Base-by-base conservation (phyloP, 1,284 basidiomycete species). In the Apiotrichum domesticum region DNA sequence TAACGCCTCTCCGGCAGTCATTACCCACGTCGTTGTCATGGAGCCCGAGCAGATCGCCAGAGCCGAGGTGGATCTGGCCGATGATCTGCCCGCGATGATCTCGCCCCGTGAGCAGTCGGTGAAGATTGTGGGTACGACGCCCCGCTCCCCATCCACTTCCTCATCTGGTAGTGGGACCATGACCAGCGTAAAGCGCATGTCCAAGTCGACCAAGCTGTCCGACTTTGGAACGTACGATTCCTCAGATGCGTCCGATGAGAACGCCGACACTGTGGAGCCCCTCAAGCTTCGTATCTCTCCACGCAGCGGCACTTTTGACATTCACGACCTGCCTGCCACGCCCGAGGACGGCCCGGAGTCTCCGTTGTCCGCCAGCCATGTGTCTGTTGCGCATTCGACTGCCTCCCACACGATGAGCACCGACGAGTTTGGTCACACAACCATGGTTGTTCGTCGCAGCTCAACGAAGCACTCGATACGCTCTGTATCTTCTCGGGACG, bases 141-240 rank as follows among this genome's bases (percentile, higher is more conserved):
- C 41, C 6, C 50, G 50, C 14, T 51, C 50, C 4, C 6, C 29
- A 1, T 51, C 50, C 9, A 41, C 33, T 1, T 33, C 40, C 2
- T 3, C 29, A 6, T 42, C 50, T n/a, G 2, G 7, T 6, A 9
- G 4, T 33, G 11, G 40, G 11, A n/a, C 11, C 33, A 10, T 51
- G 33, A 13, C 13, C 40, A 51, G 50, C 34, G 4, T 51, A 6
- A 33, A 21, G 11, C n/a, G 37, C 21, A n/a, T 47, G 39, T 46
- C 45, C 9, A 35, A 8, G 4, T 29, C 39, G 3, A 41, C 42
- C 6, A 46, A 48, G 32, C 40, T 54, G 7, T 43, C 46, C 40
- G 46, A 47, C 15, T 47, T 54, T 41, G 37, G 52, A 5, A 29
- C 35, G 11, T 54, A 35, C 33, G 52, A 54, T 45, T 37, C 51